These are phyloP conservation scores for Fonsecaea multimorphosa DNA, from an alignment of 2,329 filamentous ascomycete genomes.

Conservation along the genomic window DNA sequence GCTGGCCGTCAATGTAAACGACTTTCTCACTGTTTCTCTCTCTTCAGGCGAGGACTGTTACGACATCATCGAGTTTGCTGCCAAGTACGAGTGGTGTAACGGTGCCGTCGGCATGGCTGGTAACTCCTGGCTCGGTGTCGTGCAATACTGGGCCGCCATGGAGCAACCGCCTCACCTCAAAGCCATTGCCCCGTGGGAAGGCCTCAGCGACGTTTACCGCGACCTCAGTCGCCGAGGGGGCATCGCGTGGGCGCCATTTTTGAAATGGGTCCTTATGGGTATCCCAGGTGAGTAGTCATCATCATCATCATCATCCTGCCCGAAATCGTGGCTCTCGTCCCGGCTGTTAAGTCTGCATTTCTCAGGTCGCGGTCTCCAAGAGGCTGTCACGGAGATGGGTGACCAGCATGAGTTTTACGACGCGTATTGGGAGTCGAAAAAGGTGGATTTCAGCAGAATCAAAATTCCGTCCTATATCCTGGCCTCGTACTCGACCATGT, in stretches of 20 bases:
- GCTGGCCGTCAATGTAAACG: background rate
- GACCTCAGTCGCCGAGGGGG: slow-evolving; percentile 56
- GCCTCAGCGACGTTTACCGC: slow-evolving; percentile 55
- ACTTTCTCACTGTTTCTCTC: background rate
- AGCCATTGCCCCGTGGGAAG: slow-evolving; percentile 59
- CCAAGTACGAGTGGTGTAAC: slow-evolving; percentile 53
- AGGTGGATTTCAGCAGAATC: slow-evolving; percentile 38
- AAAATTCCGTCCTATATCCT: slow-evolving; percentile 47
- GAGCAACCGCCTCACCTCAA: slow-evolving; percentile 51
- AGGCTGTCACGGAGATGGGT: slow-evolving; percentile 19
- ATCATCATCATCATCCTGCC: no score
- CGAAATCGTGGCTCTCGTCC: background rate
- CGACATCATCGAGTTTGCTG: slow-evolving; percentile 53
- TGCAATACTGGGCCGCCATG: slow-evolving; percentile 53
- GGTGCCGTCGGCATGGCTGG: slow-evolving; percentile 53
- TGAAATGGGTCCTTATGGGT: slow-evolving; percentile 27
- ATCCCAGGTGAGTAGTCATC: slow-evolving; percentile 19
- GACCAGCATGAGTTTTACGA: slow-evolving; percentile 27
- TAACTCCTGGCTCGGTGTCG: slow-evolving; percentile 52
- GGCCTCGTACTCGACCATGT: slow-evolving; percentile 39
- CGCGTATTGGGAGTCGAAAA: slow-evolving; percentile 40
- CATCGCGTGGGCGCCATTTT: slow-evolving; percentile 23
- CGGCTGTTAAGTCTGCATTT: background rate
- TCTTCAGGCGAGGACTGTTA: slow-evolving; percentile 51
- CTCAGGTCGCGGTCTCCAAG: slow-evolving; percentile 22